Conservation (phyloP, 2,329 filamentous ascomycete species). For the Fusarium burgessii region DNA sequence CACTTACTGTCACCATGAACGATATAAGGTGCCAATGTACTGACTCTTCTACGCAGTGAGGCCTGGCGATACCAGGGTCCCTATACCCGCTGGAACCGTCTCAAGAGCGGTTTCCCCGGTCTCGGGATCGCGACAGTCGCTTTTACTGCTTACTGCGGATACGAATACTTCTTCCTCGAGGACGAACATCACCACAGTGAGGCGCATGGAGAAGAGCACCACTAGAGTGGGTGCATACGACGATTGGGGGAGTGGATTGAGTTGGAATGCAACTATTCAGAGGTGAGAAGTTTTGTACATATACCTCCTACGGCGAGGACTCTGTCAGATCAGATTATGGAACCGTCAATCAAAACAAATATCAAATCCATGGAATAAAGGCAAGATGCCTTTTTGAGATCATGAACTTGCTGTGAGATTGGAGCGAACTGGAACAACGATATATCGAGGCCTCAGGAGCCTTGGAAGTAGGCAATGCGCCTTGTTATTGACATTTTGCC, state of each 20-base stretch:
- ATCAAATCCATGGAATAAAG: not conserved
- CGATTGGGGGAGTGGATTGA: slow-evolving; percentile 19
- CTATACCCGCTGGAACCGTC: slow-evolving; percentile 90
- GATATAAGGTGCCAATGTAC: not conserved
- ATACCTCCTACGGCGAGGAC: slow-evolving; percentile 37
- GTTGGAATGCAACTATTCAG: slow-evolving; percentile 22
- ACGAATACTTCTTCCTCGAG: slow-evolving; percentile 88
- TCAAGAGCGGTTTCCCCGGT: slow-evolving; percentile 87
- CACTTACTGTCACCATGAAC: not conserved
- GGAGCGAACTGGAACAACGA: not conserved
- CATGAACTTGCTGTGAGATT: not conserved
- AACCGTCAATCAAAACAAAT: slow-evolving; percentile 40
- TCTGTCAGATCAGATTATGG: slow-evolving; percentile 34
- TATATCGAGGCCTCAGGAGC: not conserved
- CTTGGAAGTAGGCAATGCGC: not conserved
- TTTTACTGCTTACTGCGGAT: slow-evolving; percentile 89
- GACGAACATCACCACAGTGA: slow-evolving; percentile 72
- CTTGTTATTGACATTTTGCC: not conserved
- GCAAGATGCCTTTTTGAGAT: not conserved
- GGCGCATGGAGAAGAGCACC: slow-evolving; percentile 69
- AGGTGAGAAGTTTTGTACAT: slow-evolving; percentile 42
- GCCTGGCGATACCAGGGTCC: slow-evolving; percentile 92
- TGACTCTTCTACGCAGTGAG: slow-evolving; percentile 71
- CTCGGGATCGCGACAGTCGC: slow-evolving; percentile 92
- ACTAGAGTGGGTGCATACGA: slow-evolving; percentile 52